These are phyloP conservation scores for Hordeum pubiflorum DNA, from an alignment of 202 grass and related monocot genomes.

Conservation along the genomic window DNA sequence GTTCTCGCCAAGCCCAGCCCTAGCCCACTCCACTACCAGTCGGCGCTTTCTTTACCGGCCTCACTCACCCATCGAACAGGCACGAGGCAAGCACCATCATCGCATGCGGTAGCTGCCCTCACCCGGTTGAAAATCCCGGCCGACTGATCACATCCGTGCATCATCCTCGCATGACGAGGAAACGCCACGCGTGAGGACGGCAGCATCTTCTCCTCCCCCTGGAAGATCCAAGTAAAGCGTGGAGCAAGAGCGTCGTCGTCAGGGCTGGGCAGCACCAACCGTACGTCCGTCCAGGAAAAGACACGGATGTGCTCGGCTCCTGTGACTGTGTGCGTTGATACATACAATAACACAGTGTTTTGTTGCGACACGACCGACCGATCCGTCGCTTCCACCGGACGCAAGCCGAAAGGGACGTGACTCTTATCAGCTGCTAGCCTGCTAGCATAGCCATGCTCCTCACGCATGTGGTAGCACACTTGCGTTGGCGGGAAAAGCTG, in stretches of 20 bases:
- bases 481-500: neutral
- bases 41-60: neutral
- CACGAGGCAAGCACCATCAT: neutral
- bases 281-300: too few relatives aligned
- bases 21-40: too few relatives aligned
- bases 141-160: neutral
- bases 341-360: neutral
- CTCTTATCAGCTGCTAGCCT: neutral
- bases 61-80: neutral
- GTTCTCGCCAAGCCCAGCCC: too few relatives aligned
- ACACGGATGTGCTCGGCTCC: neutral
- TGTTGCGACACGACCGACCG: neutral
- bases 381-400: constrained; percentile 28
- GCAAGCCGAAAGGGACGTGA: constrained; percentile 26
- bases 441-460: neutral
- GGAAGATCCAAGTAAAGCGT: too few relatives aligned
- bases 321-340: too few relatives aligned
- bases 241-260: too few relatives aligned
- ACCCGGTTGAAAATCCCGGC: neutral
- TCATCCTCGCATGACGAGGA: neutral
- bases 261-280: too few relatives aligned
- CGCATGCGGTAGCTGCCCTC: neutral
- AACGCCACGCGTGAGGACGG: too few relatives aligned
- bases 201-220: too few relatives aligned
- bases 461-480: neutral